Conservation (phyloP, 1,284 basidiomycete genomes). For the Omphalotus olearius region DNA sequence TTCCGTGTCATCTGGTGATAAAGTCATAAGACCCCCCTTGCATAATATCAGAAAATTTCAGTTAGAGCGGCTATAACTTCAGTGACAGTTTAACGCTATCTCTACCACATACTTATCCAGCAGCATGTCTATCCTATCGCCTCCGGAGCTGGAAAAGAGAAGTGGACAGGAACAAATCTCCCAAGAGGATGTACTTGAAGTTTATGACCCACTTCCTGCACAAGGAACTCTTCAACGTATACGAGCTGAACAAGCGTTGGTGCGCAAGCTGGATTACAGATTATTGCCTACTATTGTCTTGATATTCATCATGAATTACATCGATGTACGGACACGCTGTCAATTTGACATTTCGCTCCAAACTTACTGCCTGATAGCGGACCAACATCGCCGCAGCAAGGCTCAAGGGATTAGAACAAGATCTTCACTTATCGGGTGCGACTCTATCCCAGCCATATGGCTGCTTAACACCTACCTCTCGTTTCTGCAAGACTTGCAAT, state of each 20-base stretch:
- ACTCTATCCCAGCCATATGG: neutral
- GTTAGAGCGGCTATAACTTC: too few species aligned
- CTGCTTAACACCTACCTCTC: neutral
- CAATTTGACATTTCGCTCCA: neutral
- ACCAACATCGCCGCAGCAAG: slow-evolving; percentile 56
- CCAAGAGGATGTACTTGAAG: too few species aligned
- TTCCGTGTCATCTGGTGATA: too few species aligned
- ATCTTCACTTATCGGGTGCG: slow-evolving; percentile 45
- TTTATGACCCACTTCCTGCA: slow-evolving; percentile 10
- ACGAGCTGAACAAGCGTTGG: slow-evolving; percentile 35
- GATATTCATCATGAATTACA: slow-evolving; percentile 68
- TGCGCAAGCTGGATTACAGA: slow-evolving; percentile 55
- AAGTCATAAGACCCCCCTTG: too few species aligned
- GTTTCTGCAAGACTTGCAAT: slow-evolving; percentile 47
- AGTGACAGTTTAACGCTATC: too few species aligned
- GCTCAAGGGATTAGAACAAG: slow-evolving; percentile 55
- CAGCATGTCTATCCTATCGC: too few species aligned
- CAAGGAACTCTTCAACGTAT: slow-evolving; percentile 15
- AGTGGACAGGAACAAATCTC: too few species aligned
- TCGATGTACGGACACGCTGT: slow-evolving; percentile 43
- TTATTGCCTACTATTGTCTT: slow-evolving; percentile 57
- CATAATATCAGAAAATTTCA: too few species aligned
- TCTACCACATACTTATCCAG: too few species aligned
- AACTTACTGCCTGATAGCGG: slow-evolving; percentile 34
- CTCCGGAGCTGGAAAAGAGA: too few species aligned